Evolutionary conservation across 495 filamentous ascomycete genomes (phyloP).

Genomic region (Aspergillus coremiiformis): DNA sequence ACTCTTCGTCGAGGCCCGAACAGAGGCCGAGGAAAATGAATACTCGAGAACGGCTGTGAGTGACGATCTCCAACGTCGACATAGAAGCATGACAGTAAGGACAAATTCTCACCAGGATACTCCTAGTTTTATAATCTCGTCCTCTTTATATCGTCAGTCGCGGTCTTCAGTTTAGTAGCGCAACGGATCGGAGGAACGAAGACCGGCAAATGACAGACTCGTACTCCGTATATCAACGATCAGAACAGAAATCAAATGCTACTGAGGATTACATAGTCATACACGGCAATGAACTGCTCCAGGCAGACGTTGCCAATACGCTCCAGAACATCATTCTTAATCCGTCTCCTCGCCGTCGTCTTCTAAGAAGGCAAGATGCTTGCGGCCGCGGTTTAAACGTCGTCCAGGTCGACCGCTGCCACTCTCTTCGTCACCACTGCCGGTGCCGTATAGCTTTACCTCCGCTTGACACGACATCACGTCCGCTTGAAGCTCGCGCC

Average conservation of each 20-base stretch:
- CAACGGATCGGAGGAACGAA: slow-evolving; percentile 58
- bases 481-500: slow-evolving; percentile 72
- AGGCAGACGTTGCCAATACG: not conserved
- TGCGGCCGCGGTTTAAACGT: slow-evolving; percentile 36
- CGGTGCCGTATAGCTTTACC: slow-evolving; percentile 65
- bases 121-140: slow-evolving; percentile 93
- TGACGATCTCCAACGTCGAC: not conserved
- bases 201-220: slow-evolving; percentile 28
- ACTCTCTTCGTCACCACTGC: slow-evolving; percentile 36
- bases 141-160: slow-evolving; percentile 89
- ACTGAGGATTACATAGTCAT: not conserved
- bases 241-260: not conserved
- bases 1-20: slow-evolving; percentile 90
- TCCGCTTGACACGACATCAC: slow-evolving; percentile 75
- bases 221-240: not conserved
- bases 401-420: slow-evolving; percentile 30
- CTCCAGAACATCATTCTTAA: slow-evolving; percentile 20
- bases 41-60: slow-evolving; percentile 85
- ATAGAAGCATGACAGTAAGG: not conserved
- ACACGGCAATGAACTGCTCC: slow-evolving; percentile 1
- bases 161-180: slow-evolving; percentile 83
- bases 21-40: slow-evolving; percentile 88
- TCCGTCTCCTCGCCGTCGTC: slow-evolving; percentile 49
- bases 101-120: not conserved
- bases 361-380: slow-evolving; percentile 48